Conservation (phyloP, 108 stramenopile genomes). For the Cyclostephanos invisitatus region DNA sequence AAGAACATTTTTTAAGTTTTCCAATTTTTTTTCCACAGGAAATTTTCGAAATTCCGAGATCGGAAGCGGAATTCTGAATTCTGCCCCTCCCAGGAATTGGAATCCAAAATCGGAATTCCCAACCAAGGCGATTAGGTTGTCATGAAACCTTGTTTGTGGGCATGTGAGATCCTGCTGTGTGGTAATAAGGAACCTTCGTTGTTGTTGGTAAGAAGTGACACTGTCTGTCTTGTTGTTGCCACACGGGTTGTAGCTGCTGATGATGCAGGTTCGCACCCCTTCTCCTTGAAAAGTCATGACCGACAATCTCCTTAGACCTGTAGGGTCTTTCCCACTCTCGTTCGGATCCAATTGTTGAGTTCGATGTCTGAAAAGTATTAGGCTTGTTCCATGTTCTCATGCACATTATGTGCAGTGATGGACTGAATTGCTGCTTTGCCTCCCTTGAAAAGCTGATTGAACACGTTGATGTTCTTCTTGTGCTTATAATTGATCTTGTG, state of each 20-base stretch:
- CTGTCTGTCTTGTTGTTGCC: not conserved
- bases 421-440: slow-evolving; percentile 6
- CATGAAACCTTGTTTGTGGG: not conserved
- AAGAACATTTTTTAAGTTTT: too few species aligned
- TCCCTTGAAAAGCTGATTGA: slow-evolving; percentile 17
- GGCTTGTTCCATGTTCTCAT: slow-evolving; percentile 6
- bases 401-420: slow-evolving; percentile 4
- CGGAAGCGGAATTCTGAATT: too few species aligned
- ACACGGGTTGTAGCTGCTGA: not conserved
- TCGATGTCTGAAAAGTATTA: not conserved
- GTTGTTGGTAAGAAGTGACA: not conserved
- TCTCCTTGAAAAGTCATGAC: slow-evolving; percentile 2
- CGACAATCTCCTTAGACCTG: slow-evolving; percentile 5
- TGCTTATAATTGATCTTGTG: slow-evolving; percentile 13
- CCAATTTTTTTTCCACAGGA: too few species aligned
- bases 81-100: too few species aligned
- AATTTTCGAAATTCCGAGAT: too few species aligned
- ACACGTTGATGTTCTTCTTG: slow-evolving; percentile 2
- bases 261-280: not conserved
- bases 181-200: not conserved
- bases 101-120: too few species aligned
- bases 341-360: slow-evolving; percentile 1
- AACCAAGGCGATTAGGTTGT: not conserved
- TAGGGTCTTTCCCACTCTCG: slow-evolving; percentile 6
- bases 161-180: not conserved